Base-by-base conservation (phyloP, 345 rosid genomes). In the Kernera saxatilis region DNA sequence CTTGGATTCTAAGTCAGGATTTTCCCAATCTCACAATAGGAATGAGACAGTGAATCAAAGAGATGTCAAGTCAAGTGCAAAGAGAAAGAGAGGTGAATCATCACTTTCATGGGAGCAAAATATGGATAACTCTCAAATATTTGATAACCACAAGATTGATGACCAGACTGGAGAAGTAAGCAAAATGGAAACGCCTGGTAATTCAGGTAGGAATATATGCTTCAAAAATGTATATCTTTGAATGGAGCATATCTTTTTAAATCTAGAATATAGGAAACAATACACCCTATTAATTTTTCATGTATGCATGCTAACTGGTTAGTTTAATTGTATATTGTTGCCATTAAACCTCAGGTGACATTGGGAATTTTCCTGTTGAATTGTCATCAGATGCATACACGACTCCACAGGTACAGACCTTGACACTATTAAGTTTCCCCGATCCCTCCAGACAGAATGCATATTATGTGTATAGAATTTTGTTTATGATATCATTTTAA, bases 11-110 rank as follows among this genome's bases (percentile, higher is more conserved):
- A 82, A 86, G 69, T 86, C 95, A 64, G 89, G 91, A 67, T 82
- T 83, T 64, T 84, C 91, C 7, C 96, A 87, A 73, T 81, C 97
- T 17, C 98, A 83, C n/a, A n/a, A n/a, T n/a, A n/a, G n/a, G n/a
- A n/a, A n/a, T n/a, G n/a, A 83, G 75, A 57, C 84, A 76, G 70
- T 51, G 61, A 84, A 65, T 69, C 84, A 81, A 67, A 85, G 76
- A 56, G 92, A 89, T 67, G 76, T 73, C 71, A 88, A 83, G 70
- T 80, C 80, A 32, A 80, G 82, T 26, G 60, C 82, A 44, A 92
- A 92, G 88, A 81, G 98, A 74, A 92, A 86, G 82, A 83, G 98
- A 72, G 86, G 82, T 60, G 94, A 88, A 77, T 82, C 89, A 35
- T 85, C 90, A 72, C 53, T 70, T 53, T 75, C 78, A 4, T 70